phyloP scores from a whole-genome alignment of 179 eudicot genomes.

The Drosera spatulata region DNA sequence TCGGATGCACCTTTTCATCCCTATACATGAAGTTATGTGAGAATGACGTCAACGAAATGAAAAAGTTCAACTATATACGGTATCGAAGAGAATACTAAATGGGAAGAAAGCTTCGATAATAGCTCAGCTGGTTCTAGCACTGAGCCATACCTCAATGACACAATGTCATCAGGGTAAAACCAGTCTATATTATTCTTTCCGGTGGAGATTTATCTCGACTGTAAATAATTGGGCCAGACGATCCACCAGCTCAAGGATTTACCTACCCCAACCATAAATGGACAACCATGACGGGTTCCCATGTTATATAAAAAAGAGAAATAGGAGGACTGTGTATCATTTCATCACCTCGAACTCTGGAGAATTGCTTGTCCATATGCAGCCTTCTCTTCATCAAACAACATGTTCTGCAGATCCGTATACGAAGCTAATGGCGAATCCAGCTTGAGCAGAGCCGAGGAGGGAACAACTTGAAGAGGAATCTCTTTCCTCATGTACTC shows the following conservation, averaged over 20 bases:
- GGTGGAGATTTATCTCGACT: too few relatives aligned
- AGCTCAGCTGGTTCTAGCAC: too few relatives aligned
- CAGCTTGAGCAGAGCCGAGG: slow-evolving; percentile 60
- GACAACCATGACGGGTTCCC: too few relatives aligned
- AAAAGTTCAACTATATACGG: too few relatives aligned
- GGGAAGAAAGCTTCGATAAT: neutral
- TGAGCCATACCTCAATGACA: too few relatives aligned
- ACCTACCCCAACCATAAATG: too few relatives aligned
- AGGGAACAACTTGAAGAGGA: slow-evolving; percentile 78
- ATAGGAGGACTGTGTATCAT: neutral
- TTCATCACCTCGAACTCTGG: slow-evolving; percentile 58
- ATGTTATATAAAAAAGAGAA: neutral
- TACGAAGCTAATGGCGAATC: slow-evolving; percentile 75
- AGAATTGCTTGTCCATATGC: slow-evolving; percentile 75
- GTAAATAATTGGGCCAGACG: too few relatives aligned
- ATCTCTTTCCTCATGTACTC: slow-evolving; percentile 81
- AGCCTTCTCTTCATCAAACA: slow-evolving; percentile 81
- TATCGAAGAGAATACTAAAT: neutral
- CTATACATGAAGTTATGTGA: slow-evolving; percentile 19
- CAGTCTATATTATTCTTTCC: too few relatives aligned
- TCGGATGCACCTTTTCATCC: slow-evolving; percentile 86
- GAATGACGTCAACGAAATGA: neutral
- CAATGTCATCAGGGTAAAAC: too few relatives aligned
- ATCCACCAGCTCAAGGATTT: too few relatives aligned
- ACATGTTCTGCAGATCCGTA: slow-evolving; percentile 62